These are phyloP conservation scores for Lactifluus rugatus DNA, from an alignment of 768 basidiomycete species.

Conservation along the genomic window DNA sequence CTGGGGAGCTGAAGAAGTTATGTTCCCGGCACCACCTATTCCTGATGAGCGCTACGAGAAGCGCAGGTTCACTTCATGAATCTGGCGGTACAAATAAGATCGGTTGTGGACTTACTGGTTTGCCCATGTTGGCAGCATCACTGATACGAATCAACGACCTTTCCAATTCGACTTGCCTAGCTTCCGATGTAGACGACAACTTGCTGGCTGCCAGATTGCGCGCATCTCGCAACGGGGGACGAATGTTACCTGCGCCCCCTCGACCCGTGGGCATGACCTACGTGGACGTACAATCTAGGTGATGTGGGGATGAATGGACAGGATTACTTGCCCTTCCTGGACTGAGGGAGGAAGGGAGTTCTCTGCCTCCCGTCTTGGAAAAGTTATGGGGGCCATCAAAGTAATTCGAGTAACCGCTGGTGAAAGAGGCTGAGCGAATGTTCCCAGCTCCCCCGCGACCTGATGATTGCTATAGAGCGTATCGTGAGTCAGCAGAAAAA, in stretches of 20 bases:
- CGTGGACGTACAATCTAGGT: not conserved
- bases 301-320: not conserved
- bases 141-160: not conserved
- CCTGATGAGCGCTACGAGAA: constrained; percentile 4
- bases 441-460: constrained; percentile 13
- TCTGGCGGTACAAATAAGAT: not conserved
- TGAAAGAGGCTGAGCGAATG: not conserved
- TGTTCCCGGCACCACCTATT: constrained; percentile 9
- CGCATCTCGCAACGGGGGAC: not conserved
- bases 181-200: not conserved
- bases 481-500: not conserved
- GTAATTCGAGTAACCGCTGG: not conserved
- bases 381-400: not conserved
- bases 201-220: not conserved
- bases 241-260: constrained; percentile 12
- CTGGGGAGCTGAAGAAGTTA: not conserved
- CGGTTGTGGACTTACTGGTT: not conserved
- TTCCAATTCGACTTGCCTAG: not conserved
- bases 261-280: constrained; percentile 6
- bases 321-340: not conserved
- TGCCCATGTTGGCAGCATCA: not conserved
- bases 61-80: not conserved
- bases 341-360: not conserved
- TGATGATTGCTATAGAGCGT: not conserved
- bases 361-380: not conserved